Conservation (phyloP, 495 filamentous ascomycete genomes). For the Ramalina intermedia region DNA sequence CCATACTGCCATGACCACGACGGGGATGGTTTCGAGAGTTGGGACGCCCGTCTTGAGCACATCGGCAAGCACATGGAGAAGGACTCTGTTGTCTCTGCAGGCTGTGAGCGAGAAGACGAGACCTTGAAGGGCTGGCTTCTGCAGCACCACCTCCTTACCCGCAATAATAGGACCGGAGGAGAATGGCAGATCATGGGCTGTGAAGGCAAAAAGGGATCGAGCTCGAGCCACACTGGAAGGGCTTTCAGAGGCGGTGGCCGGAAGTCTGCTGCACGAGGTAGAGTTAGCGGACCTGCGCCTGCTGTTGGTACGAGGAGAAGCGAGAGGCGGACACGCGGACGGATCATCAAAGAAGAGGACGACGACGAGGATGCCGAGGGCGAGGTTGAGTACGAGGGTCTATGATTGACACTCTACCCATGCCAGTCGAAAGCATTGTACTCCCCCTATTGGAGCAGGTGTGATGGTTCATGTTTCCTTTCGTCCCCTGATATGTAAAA, state of each 20-base stretch:
- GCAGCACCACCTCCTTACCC: slow-evolving; percentile 30
- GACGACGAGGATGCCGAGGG: slow-evolving; percentile 6
- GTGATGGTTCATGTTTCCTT: too few species aligned
- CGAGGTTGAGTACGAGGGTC: background rate
- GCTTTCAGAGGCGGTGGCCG: background rate
- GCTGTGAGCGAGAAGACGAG: slow-evolving; percentile 29
- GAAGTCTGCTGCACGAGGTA: background rate
- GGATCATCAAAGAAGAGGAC: slow-evolving; percentile 6
- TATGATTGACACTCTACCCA: too few species aligned
- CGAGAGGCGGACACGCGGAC: background rate
- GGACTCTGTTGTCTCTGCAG: slow-evolving; percentile 10
- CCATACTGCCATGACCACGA: background rate
- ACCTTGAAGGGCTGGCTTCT: slow-evolving; percentile 38
- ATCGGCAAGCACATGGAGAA: slow-evolving; percentile 47
- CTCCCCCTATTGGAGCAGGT: too few species aligned
- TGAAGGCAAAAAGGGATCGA: background rate
- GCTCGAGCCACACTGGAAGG: slow-evolving; percentile 1
- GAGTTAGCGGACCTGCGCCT: background rate
- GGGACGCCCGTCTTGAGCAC: slow-evolving; percentile 85
- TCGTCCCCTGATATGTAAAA: too few species aligned
- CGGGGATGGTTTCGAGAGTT: slow-evolving; percentile 42
- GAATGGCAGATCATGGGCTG: slow-evolving; percentile 4
- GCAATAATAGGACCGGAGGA: slow-evolving; percentile 6
- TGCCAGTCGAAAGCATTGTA: too few species aligned
- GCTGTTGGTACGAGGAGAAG: slow-evolving; percentile 5